Evolutionary conservation across 106 monocot genomes (phyloP).

Genomic region (Platanthera guangdongensis): DNA sequence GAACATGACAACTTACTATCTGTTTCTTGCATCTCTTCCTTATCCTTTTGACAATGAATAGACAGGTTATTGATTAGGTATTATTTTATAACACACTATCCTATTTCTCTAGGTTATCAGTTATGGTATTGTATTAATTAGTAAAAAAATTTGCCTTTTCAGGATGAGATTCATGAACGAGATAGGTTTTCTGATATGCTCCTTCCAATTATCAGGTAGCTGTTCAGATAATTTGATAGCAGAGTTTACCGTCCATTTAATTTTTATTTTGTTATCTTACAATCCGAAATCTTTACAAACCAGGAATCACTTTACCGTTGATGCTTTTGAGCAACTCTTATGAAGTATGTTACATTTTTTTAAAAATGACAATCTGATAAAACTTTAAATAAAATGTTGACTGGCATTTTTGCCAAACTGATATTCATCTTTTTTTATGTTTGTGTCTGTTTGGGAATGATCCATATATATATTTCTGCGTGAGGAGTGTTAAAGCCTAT

Average conservation of each 20-base stretch:
- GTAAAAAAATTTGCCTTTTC: conserved; percentile 9
- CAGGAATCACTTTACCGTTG: background rate
- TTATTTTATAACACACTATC: background rate
- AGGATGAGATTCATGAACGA: conserved; percentile 99
- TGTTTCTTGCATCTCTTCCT: background rate
- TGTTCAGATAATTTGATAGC: background rate
- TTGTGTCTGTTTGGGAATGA: too few relatives aligned
- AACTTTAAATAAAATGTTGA: too few relatives aligned
- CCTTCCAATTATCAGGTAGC: conserved; percentile 87
- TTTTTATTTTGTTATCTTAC: background rate
- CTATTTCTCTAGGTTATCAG: background rate
- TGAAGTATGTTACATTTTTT: background rate
- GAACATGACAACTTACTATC: too few relatives aligned
- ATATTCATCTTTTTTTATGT: too few relatives aligned
- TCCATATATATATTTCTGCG: too few relatives aligned
- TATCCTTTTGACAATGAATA: background rate
- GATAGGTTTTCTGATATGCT: conserved; percentile 98
- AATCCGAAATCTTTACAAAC: background rate
- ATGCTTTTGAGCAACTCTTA: background rate
- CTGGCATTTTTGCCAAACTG: too few relatives aligned
- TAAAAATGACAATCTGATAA: background rate
- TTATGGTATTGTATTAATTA: background rate
- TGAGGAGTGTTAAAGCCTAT: too few relatives aligned
- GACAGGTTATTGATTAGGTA: background rate
- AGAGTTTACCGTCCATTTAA: background rate